These are phyloP conservation scores for Aegilops bicornis DNA, from an alignment of 176 grass and related monocot species.

Conservation along the genomic window DNA sequence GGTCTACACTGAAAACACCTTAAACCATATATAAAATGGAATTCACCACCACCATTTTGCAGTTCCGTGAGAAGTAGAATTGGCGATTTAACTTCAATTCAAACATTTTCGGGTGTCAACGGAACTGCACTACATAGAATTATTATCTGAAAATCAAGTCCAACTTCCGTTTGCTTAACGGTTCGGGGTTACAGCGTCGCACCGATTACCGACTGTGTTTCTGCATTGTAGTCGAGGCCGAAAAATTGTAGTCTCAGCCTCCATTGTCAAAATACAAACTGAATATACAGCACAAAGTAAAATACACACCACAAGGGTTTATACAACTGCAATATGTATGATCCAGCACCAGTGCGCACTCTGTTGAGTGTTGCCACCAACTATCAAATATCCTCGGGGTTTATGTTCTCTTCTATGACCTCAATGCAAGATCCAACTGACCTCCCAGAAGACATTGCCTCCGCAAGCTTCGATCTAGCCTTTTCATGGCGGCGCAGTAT, in stretches of 20 bases:
- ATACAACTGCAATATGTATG: background rate
- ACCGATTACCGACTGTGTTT: background rate
- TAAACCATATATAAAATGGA: too few relatives aligned
- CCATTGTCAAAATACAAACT: background rate
- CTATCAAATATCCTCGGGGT: slow-evolving; percentile 33
- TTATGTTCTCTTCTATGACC: slow-evolving; percentile 48
- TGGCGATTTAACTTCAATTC: too few relatives aligned
- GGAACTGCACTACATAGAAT: background rate
- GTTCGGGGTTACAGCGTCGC: background rate
- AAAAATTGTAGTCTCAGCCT: background rate
- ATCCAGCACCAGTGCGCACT: background rate
- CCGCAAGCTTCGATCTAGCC: slow-evolving; percentile 38
- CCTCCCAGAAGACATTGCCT: slow-evolving; percentile 40
- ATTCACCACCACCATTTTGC: too few relatives aligned
- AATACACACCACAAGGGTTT: background rate
- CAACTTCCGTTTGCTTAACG: background rate
- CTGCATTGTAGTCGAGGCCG: background rate
- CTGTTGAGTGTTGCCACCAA: background rate
- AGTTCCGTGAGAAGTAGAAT: too few relatives aligned
- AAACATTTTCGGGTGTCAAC: background rate
- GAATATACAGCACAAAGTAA: background rate
- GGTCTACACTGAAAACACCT: too few relatives aligned
- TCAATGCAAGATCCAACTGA: slow-evolving; percentile 43
- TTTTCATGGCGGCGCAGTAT: slow-evolving; percentile 44
- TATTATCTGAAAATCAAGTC: background rate